A percentile compares a stretch with the other conserved stretches of the same genome.
Conservation (phyloP, 768 basidiomycete species). For the Boletus speciosus region DNA sequence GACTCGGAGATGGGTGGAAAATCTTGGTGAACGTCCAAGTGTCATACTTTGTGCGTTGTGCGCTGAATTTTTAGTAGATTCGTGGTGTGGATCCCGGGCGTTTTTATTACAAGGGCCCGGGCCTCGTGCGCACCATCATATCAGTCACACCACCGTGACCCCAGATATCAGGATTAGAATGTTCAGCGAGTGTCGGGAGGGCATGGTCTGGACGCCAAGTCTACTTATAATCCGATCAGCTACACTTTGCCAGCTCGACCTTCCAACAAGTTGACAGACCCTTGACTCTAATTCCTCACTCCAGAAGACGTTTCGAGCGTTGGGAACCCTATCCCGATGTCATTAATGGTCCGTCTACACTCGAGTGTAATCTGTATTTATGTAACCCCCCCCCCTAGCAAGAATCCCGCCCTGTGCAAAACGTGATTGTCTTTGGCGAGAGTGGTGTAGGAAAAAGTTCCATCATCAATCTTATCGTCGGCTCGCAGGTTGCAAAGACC, state of each 20-base stretch:
- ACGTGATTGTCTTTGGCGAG: constrained; percentile 46
- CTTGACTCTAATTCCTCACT: not conserved
- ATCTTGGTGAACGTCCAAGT: not conserved
- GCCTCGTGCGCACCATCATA: not conserved
- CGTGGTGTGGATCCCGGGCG: not conserved
- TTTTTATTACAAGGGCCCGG: not conserved
- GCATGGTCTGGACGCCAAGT: not conserved
- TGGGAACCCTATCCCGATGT: not conserved
- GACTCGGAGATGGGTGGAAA: too few species aligned
- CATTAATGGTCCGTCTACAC: constrained; percentile 14
- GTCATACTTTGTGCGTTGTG: not conserved
- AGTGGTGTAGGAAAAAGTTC: constrained; percentile 43
- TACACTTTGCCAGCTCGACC: not conserved
- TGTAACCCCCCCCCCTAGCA: not conserved
- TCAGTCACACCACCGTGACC: not conserved
- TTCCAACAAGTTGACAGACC: not conserved
- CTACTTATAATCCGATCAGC: not conserved
- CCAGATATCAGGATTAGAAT: not conserved
- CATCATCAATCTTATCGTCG: constrained; percentile 38
- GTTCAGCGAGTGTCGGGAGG: not conserved
- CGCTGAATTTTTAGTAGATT: not conserved
- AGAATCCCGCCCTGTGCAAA: constrained; percentile 13
- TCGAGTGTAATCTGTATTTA: not conserved
- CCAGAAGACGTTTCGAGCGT: not conserved
- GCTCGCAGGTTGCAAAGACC: constrained; percentile 26